phyloP scores from a whole-genome alignment of 2,329 filamentous ascomycete genomes.

The Scolecobasidium constrictum region DNA sequence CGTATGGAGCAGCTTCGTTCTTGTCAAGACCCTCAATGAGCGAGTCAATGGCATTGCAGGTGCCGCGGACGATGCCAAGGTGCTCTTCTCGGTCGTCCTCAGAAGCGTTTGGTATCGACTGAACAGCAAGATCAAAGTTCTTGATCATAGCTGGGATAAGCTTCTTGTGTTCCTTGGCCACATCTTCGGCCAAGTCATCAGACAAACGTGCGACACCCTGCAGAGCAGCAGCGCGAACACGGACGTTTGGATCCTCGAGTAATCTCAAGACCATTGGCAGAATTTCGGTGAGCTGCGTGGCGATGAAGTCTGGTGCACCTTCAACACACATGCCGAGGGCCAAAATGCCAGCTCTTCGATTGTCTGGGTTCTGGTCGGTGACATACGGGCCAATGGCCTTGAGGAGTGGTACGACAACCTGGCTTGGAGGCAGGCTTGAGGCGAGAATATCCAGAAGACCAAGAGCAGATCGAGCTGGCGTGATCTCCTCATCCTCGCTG shows the following conservation, averaged over 20 bases:
- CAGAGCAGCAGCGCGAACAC: conserved; percentile 77
- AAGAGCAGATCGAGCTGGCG: conserved; percentile 74
- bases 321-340: conserved; percentile 90
- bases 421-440: conserved; percentile 78
- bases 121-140: conserved; percentile 73
- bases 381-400: conserved; percentile 79
- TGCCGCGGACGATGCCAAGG: conserved; percentile 76
- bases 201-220: conserved; percentile 82
- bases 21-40: conserved; percentile 77
- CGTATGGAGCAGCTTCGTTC: conserved; percentile 69
- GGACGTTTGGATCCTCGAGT: conserved; percentile 71
- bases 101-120: conserved; percentile 40
- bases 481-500: conserved; percentile 70
- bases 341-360: conserved; percentile 82
- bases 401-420: conserved; percentile 86
- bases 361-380: conserved; percentile 59
- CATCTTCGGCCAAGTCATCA: conserved; percentile 85
- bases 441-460: conserved; percentile 82
- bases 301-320: conserved; percentile 94
- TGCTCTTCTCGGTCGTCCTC: conserved; percentile 60
- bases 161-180: conserved; percentile 72
- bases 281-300: conserved; percentile 77
- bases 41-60: conserved; percentile 82
- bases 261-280: conserved; percentile 77
- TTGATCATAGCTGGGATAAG: conserved; percentile 77